Base-by-base conservation (phyloP, 75 land plant species). In the Adiantum capillusveneris region DNA sequence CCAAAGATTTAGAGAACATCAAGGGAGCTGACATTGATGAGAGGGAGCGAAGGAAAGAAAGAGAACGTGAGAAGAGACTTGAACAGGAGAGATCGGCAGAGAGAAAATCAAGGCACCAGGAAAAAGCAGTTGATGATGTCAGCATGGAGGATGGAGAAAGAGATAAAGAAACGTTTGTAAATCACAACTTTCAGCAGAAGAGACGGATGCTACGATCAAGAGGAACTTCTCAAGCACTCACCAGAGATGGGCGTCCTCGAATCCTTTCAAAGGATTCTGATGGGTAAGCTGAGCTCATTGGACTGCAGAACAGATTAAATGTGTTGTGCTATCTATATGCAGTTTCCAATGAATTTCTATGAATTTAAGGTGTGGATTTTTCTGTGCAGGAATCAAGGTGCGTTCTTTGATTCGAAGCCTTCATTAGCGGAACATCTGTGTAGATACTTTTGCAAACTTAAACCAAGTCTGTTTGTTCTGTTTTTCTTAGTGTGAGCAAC, bases 151-250 rank as follows among this genome's bases (percentile, higher is more conserved):
- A 62, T 59, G 44, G 44, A 18, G 87, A 84, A 21, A 81, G 66
- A 64, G 91, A 87, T 6, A 81, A 64, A 48, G 85, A 81, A 34
- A 69, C 44, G 22, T 72, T 74, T 65, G 53, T 60, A 46, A 70
- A 55, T 43, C 52, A 67, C 72, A 78, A 74, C 51, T 77, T 84
- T 45, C 86, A 83, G 60, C 96, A 86, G 42, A 85, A 93, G 22
- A 84, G 74, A 54, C 82, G 94, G 52, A 84, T 84, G 92, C 73
- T 74, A 36, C 81, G 97, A 1, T 73, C 82, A 21, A 71, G 89
- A 72, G 86, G 79, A 6, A 66, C 69, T 57, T 74, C 88, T 24
- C 80, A 75, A 48, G 50, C 76, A n/a, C 25, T 60, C 22, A 70
- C 59, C 31, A 74, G 87, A 28, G 96, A 90, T 36, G 59, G 73